Conservation (phyloP, 2,329 filamentous ascomycete genomes). For the Bipolaris oryzae region DNA sequence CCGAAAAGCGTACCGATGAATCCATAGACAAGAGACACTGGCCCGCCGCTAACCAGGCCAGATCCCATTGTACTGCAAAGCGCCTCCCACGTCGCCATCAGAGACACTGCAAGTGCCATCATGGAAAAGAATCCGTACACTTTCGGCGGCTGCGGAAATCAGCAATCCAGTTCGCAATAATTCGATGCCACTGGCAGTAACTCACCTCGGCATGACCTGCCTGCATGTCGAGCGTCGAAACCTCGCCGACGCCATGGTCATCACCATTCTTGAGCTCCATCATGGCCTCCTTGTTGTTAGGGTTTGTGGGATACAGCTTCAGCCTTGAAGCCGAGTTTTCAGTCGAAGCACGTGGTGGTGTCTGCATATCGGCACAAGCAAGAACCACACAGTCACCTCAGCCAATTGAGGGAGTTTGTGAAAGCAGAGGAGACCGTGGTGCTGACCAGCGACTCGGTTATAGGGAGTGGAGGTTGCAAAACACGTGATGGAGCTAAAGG, state of each 20-base stretch:
- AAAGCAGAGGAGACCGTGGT: neutral
- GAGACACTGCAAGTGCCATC: conserved; percentile 6
- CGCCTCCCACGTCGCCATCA: conserved; percentile 17
- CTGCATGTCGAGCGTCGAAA: neutral
- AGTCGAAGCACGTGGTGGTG: neutral
- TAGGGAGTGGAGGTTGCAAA: neutral
- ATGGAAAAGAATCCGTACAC: conserved; percentile 5
- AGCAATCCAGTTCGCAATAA: neutral
- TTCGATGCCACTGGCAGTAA: neutral
- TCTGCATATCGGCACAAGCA: neutral
- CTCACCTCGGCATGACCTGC: neutral
- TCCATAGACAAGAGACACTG: conserved; percentile 12
- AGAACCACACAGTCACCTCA: neutral
- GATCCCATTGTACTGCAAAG: conserved; percentile 11
- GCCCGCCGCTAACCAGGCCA: conserved; percentile 11
- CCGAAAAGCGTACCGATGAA: conserved; percentile 6
- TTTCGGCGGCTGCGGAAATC: conserved; percentile 14
- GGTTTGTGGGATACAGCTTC: neutral
- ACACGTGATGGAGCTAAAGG: too few relatives aligned
- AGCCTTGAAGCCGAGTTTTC: neutral
- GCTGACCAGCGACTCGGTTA: neutral
- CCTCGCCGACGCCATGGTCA: neutral
- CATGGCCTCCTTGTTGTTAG: neutral
- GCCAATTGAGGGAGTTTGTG: neutral
- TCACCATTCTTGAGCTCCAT: neutral